Percentiles rank a stretch among this genome's conserved stretches.
phyloP scores from a whole-genome alignment of 2,329 filamentous ascomycete genomes.

The Penicillium decumbens region DNA sequence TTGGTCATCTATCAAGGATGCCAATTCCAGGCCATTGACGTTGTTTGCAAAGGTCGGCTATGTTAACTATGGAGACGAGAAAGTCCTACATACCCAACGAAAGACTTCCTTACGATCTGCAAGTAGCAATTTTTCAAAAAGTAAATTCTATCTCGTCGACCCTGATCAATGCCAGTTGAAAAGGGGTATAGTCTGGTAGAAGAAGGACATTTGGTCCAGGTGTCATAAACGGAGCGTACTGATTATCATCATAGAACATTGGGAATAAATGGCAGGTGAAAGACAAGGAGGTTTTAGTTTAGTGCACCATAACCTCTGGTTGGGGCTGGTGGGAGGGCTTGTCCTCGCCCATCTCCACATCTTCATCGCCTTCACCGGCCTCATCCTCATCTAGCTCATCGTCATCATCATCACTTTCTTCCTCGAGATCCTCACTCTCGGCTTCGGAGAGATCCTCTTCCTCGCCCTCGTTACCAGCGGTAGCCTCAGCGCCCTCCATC shows the following conservation, averaged over 20 bases:
- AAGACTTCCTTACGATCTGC: background rate
- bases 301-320: conserved; percentile 47
- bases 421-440: conserved; percentile 73
- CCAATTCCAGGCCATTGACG: background rate
- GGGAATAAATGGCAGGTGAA: conserved; percentile 12
- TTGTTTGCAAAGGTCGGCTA: background rate
- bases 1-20: conserved; percentile 2
- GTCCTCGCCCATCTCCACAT: conserved; percentile 57
- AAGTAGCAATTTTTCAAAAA: background rate
- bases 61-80: background rate
- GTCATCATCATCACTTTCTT: conserved; percentile 68
- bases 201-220: conserved; percentile 13
- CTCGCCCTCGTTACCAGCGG: conserved; percentile 44
- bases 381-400: conserved; percentile 64
- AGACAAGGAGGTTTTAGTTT: conserved; percentile 10
- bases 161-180: conserved; percentile 19
- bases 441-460: conserved; percentile 70
- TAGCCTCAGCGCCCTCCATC: conserved; percentile 66
- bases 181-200: conserved; percentile 9
- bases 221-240: conserved; percentile 30
- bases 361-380: conserved; percentile 54
- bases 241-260: conserved; percentile 31
- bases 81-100: conserved; percentile 6
- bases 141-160: conserved; percentile 27
- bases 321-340: conserved; percentile 35